Percentiles rank a stretch among this genome's conserved stretches.
Conservation (phyloP, 768 basidiomycete species). For the Auriscalpium orientale region DNA sequence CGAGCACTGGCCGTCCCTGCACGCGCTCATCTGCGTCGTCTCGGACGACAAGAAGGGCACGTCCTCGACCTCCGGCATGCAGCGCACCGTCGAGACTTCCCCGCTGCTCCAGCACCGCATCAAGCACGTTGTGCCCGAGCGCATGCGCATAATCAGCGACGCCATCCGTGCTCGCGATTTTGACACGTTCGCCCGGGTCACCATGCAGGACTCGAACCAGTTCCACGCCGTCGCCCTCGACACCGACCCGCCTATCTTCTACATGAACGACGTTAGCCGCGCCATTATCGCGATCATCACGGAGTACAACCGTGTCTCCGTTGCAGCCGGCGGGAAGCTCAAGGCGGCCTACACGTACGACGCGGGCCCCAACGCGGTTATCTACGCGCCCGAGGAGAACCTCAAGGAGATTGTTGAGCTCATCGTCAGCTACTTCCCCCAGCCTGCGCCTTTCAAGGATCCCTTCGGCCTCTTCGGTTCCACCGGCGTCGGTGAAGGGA, state of each 20-base stretch:
- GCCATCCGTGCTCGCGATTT: conserved; percentile 83
- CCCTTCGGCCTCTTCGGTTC: conserved; percentile 55
- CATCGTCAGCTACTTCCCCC: conserved; percentile 83
- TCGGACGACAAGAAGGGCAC: conserved; percentile 96
- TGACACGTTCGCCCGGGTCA: conserved; percentile 80
- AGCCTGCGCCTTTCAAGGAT: conserved; percentile 68
- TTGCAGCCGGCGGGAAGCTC: conserved; percentile 47
- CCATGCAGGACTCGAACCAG: conserved; percentile 97
- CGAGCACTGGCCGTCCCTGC: conserved; percentile 89
- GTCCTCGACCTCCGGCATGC: conserved; percentile 93
- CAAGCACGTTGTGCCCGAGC: conserved; percentile 72
- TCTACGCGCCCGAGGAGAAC: conserved; percentile 78
- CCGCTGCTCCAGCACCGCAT: conserved; percentile 84
- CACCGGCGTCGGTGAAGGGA: conserved; percentile 35
- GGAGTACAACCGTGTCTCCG: conserved; percentile 82
- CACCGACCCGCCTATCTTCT: conserved; percentile 97
- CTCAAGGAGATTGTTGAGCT: conserved; percentile 71
- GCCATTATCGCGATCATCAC: conserved; percentile 86
- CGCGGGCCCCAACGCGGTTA: conserved; percentile 97
- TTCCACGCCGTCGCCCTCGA: conserved; percentile 98
- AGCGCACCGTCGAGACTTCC: conserved; percentile 92
- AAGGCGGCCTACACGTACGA: conserved; percentile 99
- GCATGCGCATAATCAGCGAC: conserved; percentile 74
- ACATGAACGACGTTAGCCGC: conserved; percentile 96
- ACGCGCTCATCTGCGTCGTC: conserved; percentile 96